These are phyloP conservation scores for Carallia brachiata DNA, from an alignment of 345 rosid species.

Conservation along the genomic window DNA sequence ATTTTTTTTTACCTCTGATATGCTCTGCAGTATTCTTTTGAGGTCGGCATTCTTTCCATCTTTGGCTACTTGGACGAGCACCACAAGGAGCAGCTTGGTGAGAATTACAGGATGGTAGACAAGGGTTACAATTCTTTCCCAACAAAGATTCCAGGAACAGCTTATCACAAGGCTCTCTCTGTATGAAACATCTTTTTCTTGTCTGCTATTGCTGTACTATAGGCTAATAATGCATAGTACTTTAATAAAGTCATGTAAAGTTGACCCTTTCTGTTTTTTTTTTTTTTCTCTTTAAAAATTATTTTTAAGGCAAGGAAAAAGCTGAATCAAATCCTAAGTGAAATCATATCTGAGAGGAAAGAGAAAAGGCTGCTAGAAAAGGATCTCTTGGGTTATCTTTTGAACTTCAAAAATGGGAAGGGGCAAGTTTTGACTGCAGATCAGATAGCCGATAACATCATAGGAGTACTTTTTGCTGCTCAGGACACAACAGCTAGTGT, in stretches of 20 bases:
- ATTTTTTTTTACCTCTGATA: neutral
- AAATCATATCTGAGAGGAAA: conserved; percentile 36
- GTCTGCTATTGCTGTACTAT: neutral
- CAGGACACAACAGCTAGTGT: conserved; percentile 65
- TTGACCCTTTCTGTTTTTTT: neutral
- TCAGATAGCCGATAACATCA: conserved; percentile 55
- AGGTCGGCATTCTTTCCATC: conserved; percentile 43
- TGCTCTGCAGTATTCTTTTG: conserved; percentile 34
- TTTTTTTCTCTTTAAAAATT: neutral
- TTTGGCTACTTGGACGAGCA: conserved; percentile 34
- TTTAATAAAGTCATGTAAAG: neutral
- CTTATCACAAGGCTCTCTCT: conserved; percentile 27
- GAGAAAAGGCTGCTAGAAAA: conserved; percentile 28
- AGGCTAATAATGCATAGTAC: too few relatives aligned
- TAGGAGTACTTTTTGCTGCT: conserved; percentile 64
- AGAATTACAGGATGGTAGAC: conserved; percentile 25
- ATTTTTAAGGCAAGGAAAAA: conserved; percentile 35
- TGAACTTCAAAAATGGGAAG: conserved; percentile 33
- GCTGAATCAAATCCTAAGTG: conserved; percentile 21
- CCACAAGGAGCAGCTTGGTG: conserved; percentile 32
- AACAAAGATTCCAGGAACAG: conserved; percentile 26
- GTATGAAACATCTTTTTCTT: conserved; percentile 5
- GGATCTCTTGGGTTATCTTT: conserved; percentile 42
- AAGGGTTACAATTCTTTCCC: conserved; percentile 39
- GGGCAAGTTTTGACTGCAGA: conserved; percentile 34